Evolutionary conservation across 192 early-diverging fungal genomes (phyloP), one percentile per base, ranked within the genome.

Genomic region (Chytriomyces hyalinus): DNA sequence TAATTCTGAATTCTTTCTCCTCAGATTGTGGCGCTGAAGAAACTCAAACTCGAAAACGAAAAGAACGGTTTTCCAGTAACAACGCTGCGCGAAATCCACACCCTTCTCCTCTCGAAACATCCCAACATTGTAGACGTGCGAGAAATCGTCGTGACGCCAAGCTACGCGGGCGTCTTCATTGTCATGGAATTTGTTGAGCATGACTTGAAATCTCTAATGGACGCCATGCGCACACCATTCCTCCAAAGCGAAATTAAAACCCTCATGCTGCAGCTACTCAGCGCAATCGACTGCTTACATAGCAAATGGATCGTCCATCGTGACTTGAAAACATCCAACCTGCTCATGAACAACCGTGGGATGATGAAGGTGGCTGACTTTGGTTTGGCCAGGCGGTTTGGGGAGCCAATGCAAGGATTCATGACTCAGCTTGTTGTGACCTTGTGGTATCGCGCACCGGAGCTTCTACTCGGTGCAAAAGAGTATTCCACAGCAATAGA

Each of bases 151-250:
- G 91, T 88, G 0, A 94, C 93, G 17, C 87, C 89, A 46, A 91
- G 89, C 70, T 82, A 82, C 61, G 68, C 61, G 20, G 83, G 78
- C 78, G 92, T 97, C 44, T 99, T 96, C 77, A 95, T 97, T 72
- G 96, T 95, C 5, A 99, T 99, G 97, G 97, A 99, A 66, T 99
- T 93, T 81, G 91, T 97, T 76, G 95, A 97, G 48, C 96, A 98
- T 78, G 97, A 99, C 73, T 85, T 99, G 53, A 95, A 97, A 65
- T 82, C 91, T 6, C 83, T 99, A 0, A 95, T 98, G 95, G 93
- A 92, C 60, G 84, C 83, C 46, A 97, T 96, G 94, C 81, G 80
- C 4, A 59, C 80, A 5, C 89, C 92, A 6, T 99, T 99, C 75
- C 78, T 92, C 20, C 92, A 93, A 51, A 94, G 93, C 5, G 97